These are phyloP conservation scores for Fusarium sp. DNA, from an alignment of 2,329 filamentous ascomycete species.

Conservation along the genomic window DNA sequence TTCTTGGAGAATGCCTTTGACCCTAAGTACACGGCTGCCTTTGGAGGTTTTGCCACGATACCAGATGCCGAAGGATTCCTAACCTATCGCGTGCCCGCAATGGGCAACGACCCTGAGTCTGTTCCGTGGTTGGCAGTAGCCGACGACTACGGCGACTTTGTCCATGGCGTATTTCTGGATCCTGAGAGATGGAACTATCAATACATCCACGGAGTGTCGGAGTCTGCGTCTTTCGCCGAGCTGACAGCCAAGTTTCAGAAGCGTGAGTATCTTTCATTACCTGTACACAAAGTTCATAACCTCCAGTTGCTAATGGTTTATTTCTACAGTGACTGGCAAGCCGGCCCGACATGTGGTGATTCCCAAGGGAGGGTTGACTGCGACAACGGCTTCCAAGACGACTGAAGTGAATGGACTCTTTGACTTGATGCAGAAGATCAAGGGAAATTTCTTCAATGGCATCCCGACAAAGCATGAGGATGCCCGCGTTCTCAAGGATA, in stretches of 20 bases:
- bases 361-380: neutral
- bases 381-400: neutral
- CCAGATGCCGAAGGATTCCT: neutral
- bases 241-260: neutral
- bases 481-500: neutral
- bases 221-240: neutral
- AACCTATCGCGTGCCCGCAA: neutral
- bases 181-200: neutral
- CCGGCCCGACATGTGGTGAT: neutral
- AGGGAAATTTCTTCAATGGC: neutral
- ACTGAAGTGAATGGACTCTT: neutral
- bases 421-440: neutral
- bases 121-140: conserved; percentile 3
- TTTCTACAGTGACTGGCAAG: neutral
- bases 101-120: conserved; percentile 7
- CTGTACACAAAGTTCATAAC: too few species aligned
- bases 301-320: neutral
- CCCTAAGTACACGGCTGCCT: neutral
- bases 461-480: neutral
- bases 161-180: conserved; percentile 1
- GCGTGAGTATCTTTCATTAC: neutral
- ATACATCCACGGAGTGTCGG: neutral
- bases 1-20: neutral
- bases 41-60: neutral
- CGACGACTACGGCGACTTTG: neutral